A percentile compares a stretch with the other conserved stretches of the same genome.
Conservation (phyloP, 345 rosid genomes). For the Eucalyptus erythrocorys region DNA sequence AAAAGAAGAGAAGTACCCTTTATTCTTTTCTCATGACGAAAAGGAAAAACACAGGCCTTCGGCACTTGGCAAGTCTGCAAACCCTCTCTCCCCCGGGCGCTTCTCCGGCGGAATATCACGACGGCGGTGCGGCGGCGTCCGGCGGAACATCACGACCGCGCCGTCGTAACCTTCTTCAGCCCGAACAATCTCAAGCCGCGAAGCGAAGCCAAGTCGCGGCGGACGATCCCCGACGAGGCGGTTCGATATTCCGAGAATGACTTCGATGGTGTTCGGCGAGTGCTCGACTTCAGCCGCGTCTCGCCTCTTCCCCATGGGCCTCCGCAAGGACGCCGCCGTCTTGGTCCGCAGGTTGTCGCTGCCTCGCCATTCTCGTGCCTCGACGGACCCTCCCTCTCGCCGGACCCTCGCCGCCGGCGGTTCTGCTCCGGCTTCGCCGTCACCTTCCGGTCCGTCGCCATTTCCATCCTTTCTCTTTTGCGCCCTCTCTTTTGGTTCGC, state of each 20-base stretch:
- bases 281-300: neutral
- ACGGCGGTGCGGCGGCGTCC: neutral
- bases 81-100: neutral
- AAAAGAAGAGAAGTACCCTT: neutral
- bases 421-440: slow-evolving; percentile 7
- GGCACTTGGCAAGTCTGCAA: neutral
- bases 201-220: neutral
- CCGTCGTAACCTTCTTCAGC: neutral
- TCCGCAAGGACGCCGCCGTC: slow-evolving; percentile 13
- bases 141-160: neutral
- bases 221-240: neutral
- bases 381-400: neutral
- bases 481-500: neutral
- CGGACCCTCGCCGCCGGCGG: slow-evolving; percentile 5
- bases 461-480: neutral
- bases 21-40: neutral
- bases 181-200: neutral
- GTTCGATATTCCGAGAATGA: neutral
- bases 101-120: neutral
- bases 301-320: slow-evolving; percentile 25
- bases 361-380: neutral
- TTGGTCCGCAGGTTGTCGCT: neutral
- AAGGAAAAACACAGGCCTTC: neutral
- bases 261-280: neutral
- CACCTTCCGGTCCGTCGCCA: neutral